These are phyloP conservation scores for Penicillium argentinense DNA, from an alignment of 495 filamentous ascomycete genomes.

Conservation along the genomic window DNA sequence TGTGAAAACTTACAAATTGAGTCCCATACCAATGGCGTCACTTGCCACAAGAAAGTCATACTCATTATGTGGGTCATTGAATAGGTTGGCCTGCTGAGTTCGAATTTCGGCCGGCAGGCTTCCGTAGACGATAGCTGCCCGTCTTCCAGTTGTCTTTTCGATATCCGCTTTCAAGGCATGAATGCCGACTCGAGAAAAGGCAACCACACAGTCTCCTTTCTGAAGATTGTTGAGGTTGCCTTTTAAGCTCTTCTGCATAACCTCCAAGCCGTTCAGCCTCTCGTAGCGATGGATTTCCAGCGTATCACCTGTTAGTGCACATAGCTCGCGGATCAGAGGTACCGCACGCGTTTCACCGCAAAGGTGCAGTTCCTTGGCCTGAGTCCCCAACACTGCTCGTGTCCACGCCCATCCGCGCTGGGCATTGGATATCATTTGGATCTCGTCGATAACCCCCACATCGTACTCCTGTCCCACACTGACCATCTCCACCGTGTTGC, in stretches of 20 bases:
- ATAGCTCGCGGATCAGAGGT: slow-evolving; percentile 77
- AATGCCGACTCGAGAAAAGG: slow-evolving; percentile 79
- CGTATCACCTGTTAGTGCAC: slow-evolving; percentile 76
- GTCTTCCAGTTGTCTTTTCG: slow-evolving; percentile 68
- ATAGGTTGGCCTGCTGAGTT: slow-evolving; percentile 83
- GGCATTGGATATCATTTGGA: slow-evolving; percentile 87
- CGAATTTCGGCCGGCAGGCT: slow-evolving; percentile 88
- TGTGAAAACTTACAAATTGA: slow-evolving; percentile 68
- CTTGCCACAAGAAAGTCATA: slow-evolving; percentile 94
- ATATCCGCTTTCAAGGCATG: slow-evolving; percentile 79
- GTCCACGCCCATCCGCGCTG: slow-evolving; percentile 97
- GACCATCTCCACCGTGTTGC: slow-evolving; percentile 97
- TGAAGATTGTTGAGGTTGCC: slow-evolving; percentile 64
- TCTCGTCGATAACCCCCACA: slow-evolving; percentile 96
- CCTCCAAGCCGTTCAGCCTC: slow-evolving; percentile 74
- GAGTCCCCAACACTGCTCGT: slow-evolving; percentile 81
- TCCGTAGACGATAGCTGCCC: slow-evolving; percentile 92
- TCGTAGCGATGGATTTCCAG: slow-evolving; percentile 78
- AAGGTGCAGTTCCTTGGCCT: slow-evolving; percentile 85
- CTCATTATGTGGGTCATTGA: slow-evolving; percentile 92
- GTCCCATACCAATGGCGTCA: slow-evolving; percentile 96
- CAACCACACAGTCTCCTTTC: slow-evolving; percentile 88
- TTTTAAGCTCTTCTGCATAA: slow-evolving; percentile 59
- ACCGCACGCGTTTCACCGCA: slow-evolving; percentile 88
- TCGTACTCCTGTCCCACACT: slow-evolving; percentile 68